These are phyloP conservation scores for Penicillium simplicissimum DNA, from an alignment of 495 filamentous ascomycete genomes.

Conservation along the genomic window DNA sequence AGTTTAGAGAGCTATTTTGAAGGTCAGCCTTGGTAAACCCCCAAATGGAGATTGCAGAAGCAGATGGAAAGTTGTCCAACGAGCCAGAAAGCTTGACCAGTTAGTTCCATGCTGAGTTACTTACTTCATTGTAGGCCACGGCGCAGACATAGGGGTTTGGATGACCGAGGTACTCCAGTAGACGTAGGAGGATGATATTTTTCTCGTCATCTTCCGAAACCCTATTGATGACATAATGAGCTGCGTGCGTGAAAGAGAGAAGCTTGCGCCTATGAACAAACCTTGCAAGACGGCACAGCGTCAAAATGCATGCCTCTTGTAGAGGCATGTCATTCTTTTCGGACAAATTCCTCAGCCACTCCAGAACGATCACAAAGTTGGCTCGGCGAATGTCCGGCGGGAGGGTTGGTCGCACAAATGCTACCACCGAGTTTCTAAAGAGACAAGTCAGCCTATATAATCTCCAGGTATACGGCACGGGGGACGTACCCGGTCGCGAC, in stretches of 20 bases:
- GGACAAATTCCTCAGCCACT: conserved; percentile 68
- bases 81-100: neutral
- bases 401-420: conserved; percentile 60
- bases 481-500: conserved; percentile 67
- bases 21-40: conserved; percentile 8
- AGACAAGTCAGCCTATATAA: neutral
- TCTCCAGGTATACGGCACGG: neutral
- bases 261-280: conserved; percentile 29
- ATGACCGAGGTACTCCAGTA: conserved; percentile 86
- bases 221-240: conserved; percentile 31
- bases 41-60: neutral
- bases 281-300: conserved; percentile 78
- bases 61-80: neutral
- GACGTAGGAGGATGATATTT: conserved; percentile 76
- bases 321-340: conserved; percentile 61
- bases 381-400: conserved; percentile 48
- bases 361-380: conserved; percentile 68
- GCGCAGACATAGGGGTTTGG: conserved; percentile 76
- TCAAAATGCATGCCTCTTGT: conserved; percentile 82
- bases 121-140: conserved; percentile 77
- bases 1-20: conserved; percentile 57
- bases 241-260: neutral
- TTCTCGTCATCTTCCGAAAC: conserved; percentile 73
- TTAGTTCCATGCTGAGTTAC: conserved; percentile 8
- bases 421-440: conserved; percentile 60